phyloP scores from a whole-genome alignment of 768 basidiomycete genomes.

The Hysterangium stoloniferum region DNA sequence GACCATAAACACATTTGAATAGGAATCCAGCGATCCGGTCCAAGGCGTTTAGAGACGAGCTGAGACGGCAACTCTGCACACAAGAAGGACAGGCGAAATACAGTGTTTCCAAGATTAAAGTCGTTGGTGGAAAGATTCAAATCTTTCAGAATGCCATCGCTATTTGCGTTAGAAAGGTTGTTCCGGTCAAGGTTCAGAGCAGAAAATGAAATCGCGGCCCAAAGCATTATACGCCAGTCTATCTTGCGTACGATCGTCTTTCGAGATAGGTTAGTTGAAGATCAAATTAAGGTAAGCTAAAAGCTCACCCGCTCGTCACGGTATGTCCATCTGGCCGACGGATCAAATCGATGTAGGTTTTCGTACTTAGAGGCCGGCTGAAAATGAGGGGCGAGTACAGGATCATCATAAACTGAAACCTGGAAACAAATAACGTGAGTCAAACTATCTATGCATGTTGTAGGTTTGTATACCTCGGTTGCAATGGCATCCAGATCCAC shows the following conservation, averaged over 20 bases:
- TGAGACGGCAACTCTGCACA: slow-evolving; percentile 56
- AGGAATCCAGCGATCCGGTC: slow-evolving; percentile 60
- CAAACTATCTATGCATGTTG: neutral
- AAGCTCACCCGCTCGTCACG: slow-evolving; percentile 43
- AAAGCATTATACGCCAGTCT: slow-evolving; percentile 55
- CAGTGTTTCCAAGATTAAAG: slow-evolving; percentile 47
- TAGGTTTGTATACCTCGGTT: slow-evolving; percentile 21
- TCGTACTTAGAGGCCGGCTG: slow-evolving; percentile 47
- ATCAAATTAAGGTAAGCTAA: no score
- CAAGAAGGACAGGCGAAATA: slow-evolving; percentile 45
- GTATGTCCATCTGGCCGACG: slow-evolving; percentile 50
- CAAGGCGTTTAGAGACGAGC: slow-evolving; percentile 50
- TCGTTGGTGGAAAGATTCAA: slow-evolving; percentile 47
- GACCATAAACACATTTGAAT: slow-evolving; percentile 50
- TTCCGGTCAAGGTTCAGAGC: slow-evolving; percentile 46
- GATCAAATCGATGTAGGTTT: slow-evolving; percentile 50
- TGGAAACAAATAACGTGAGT: slow-evolving; percentile 17
- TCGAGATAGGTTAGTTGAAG: neutral
- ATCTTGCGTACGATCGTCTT: slow-evolving; percentile 45
- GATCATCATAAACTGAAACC: slow-evolving; percentile 47
- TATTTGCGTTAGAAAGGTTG: slow-evolving; percentile 52
- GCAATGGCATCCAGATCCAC: slow-evolving; percentile 31
- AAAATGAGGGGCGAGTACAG: slow-evolving; percentile 35
- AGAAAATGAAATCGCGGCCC: slow-evolving; percentile 49
- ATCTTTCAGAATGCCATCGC: slow-evolving; percentile 50